Evolutionary conservation across 305 asterid genomes (phyloP).

Genomic region (Fraxinus greggii): DNA sequence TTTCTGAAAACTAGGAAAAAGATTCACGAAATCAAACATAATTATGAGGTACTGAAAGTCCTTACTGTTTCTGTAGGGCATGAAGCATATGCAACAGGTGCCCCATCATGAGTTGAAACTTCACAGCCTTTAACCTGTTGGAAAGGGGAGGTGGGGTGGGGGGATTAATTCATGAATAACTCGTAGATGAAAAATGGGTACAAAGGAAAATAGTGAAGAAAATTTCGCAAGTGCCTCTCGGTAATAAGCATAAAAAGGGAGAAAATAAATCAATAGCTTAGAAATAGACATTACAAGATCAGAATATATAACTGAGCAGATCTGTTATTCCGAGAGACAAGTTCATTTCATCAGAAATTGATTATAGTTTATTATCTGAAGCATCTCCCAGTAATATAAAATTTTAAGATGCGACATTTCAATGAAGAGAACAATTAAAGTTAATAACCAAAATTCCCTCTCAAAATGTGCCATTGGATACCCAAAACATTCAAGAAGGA

Average conservation of each 20-base stretch:
- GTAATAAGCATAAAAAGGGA: slow-evolving; percentile 1
- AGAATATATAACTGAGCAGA: neutral
- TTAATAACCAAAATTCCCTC: neutral
- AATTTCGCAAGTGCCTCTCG: neutral
- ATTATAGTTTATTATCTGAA: neutral
- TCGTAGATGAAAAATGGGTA: slow-evolving; percentile 1
- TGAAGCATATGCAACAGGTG: slow-evolving; percentile 81
- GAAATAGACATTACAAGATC: neutral
- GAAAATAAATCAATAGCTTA: neutral
- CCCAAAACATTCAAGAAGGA: neutral
- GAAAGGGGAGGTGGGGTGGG: neutral
- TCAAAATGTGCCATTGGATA: neutral
- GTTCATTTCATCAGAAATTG: neutral
- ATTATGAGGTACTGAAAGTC: slow-evolving; percentile 14
- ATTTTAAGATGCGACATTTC: neutral
- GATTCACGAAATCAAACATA: neutral
- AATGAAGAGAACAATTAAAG: neutral
- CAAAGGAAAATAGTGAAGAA: neutral
- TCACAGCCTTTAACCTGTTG: slow-evolving; percentile 89
- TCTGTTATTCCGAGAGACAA: neutral
- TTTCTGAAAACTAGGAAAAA: neutral
- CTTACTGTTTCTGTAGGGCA: slow-evolving; percentile 83
- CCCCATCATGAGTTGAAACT: slow-evolving; percentile 56
- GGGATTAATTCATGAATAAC: neutral
- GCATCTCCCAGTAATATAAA: neutral